Evolutionary conservation across 169 alveolate species (phyloP).

Genomic region (Fabrea salina): DNA sequence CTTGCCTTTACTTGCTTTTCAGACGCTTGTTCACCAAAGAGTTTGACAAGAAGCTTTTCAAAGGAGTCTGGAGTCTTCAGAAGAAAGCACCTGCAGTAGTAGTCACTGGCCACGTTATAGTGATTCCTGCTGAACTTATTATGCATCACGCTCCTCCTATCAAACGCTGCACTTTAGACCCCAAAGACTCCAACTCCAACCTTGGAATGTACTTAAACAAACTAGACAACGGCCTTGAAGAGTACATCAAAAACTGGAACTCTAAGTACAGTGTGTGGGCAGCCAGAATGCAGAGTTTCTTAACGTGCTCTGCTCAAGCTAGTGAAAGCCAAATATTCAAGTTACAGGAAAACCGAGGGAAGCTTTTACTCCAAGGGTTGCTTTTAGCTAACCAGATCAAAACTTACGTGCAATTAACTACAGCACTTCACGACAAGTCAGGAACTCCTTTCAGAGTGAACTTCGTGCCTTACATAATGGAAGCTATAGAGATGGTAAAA

Average conservation of each 20-base stretch:
- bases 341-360: neutral
- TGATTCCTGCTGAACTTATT: constrained; percentile 40
- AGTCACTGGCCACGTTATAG: constrained; percentile 35
- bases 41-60: constrained; percentile 42
- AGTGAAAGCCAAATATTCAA: neutral
- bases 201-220: neutral
- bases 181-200: constrained; percentile 40
- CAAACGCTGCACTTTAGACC: constrained; percentile 43
- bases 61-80: constrained; percentile 39
- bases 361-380: constrained; percentile 1
- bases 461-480: constrained; percentile 35
- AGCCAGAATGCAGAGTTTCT: constrained; percentile 33
- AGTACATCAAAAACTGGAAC: constrained; percentile 6
- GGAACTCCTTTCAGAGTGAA: constrained; percentile 30
- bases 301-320: neutral
- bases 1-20: constrained; percentile 39
- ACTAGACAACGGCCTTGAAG: constrained; percentile 3
- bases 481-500: constrained; percentile 50
- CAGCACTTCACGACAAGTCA: constrained; percentile 3
- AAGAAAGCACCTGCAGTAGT: constrained; percentile 42
- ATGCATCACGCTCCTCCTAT: constrained; percentile 42
- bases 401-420: constrained; percentile 3
- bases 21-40: constrained; percentile 41
- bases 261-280: constrained; percentile 29
- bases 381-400: constrained; percentile 15